These are phyloP conservation scores for Neurospora sp. DNA, from an alignment of 2,329 filamentous ascomycete species.

Conservation along the genomic window DNA sequence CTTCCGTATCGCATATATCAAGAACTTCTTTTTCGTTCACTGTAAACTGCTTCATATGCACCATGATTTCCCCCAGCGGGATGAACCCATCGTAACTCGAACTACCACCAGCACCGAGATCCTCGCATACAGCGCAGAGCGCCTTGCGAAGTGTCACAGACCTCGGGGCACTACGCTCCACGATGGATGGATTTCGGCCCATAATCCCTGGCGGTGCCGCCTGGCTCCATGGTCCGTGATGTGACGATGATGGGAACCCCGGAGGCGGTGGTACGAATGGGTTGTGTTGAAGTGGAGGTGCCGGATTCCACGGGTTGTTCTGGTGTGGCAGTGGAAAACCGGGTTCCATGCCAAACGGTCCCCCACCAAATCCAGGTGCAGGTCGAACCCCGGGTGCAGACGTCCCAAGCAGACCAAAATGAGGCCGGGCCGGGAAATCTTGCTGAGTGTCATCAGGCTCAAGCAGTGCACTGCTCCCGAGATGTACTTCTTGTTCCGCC, in stretches of 20 bases:
- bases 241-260: constrained; percentile 29
- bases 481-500: constrained; percentile 65
- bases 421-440: constrained; percentile 16
- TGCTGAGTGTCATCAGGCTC: constrained; percentile 48
- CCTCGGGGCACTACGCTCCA: constrained; percentile 41
- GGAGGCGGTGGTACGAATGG: constrained; percentile 30
- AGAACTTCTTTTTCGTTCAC: constrained; percentile 60
- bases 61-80: constrained; percentile 57
- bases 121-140: constrained; percentile 70
- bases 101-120: constrained; percentile 30
- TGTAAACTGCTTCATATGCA: constrained; percentile 48
- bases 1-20: constrained; percentile 83
- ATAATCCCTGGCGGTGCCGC: constrained; percentile 18
- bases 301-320: constrained; percentile 16
- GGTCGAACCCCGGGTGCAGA: constrained; percentile 36
- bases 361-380: constrained; percentile 30
- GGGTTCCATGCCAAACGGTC: constrained; percentile 20
- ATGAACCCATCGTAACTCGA: constrained; percentile 51
- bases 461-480: constrained; percentile 84
- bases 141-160: constrained; percentile 62
- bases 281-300: constrained; percentile 13
- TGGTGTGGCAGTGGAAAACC: constrained; percentile 8
- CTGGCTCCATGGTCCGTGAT: constrained; percentile 15
- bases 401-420: constrained; percentile 5
- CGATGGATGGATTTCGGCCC: constrained; percentile 27